Percentiles rank a stretch among this genome's conserved stretches.
phyloP scores from a whole-genome alignment of 495 filamentous ascomycete species.

The Podospora tetraspora region DNA sequence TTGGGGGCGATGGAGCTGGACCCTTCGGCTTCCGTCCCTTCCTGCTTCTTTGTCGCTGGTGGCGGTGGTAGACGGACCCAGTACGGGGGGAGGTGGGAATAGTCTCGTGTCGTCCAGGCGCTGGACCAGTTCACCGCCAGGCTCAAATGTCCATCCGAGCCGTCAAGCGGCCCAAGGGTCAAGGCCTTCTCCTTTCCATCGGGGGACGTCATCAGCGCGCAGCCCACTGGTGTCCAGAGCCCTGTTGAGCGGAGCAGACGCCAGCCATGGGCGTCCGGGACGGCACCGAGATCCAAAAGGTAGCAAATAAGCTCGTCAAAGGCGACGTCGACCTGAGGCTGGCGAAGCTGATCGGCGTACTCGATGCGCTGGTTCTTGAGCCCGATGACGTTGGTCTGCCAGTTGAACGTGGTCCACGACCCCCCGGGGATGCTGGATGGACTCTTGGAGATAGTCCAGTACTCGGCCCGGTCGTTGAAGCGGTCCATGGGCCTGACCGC shows the following conservation, averaged over 20 bases:
- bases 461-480: conserved; percentile 44
- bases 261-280: conserved; percentile 55
- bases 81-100: conserved; percentile 52
- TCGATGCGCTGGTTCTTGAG: conserved; percentile 55
- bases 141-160: conserved; percentile 58
- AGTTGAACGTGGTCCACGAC: conserved; percentile 60
- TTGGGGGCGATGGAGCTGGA: background rate
- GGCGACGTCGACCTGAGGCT: conserved; percentile 60
- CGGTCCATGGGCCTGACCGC: conserved; percentile 56
- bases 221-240: conserved; percentile 59
- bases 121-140: conserved; percentile 51
- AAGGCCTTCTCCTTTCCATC: conserved; percentile 47
- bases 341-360: conserved; percentile 58
- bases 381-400: conserved; percentile 55
- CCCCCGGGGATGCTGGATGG: conserved; percentile 52
- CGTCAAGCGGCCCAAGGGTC: conserved; percentile 53
- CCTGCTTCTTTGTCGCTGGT: background rate
- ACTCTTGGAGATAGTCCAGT: conserved; percentile 49
- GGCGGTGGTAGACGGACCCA: conserved; percentile 51
- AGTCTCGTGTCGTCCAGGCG: conserved; percentile 53
- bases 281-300: conserved; percentile 57
- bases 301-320: conserved; percentile 58
- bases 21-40: background rate
- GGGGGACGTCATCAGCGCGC: conserved; percentile 51
- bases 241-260: conserved; percentile 53